These are phyloP conservation scores for Sutorius eximius DNA, from an alignment of 1,284 basidiomycete species.

Conservation along the genomic window DNA sequence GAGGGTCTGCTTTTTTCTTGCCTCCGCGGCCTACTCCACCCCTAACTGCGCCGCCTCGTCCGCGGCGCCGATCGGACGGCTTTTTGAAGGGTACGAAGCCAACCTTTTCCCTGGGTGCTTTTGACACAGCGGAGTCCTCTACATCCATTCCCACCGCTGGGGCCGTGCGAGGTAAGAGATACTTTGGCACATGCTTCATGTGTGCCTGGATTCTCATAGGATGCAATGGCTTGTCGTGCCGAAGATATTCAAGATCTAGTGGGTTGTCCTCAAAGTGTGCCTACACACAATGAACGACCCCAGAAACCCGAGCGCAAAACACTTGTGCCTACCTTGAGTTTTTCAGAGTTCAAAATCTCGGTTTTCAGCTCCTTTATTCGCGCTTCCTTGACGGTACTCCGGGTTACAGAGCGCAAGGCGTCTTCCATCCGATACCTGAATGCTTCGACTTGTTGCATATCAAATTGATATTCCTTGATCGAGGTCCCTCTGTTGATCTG, in stretches of 20 bases:
- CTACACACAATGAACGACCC: slow-evolving; percentile 42
- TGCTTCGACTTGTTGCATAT: slow-evolving; percentile 94
- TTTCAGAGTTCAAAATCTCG: slow-evolving; percentile 94
- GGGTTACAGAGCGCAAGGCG: slow-evolving; percentile 87
- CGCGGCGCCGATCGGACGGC: slow-evolving; percentile 45
- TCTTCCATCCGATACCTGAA: slow-evolving; percentile 99
- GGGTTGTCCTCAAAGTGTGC: slow-evolving; percentile 99
- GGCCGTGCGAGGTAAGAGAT: slow-evolving; percentile 84
- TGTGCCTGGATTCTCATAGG: slow-evolving; percentile 87
- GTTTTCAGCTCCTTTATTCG: slow-evolving; percentile 91
- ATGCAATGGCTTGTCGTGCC: slow-evolving; percentile 93
- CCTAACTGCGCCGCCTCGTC: slow-evolving; percentile 48
- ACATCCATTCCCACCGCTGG: slow-evolving; percentile 41
- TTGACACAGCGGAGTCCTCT: slow-evolving; percentile 18
- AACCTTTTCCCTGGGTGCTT: slow-evolving; percentile 31
- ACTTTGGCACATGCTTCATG: slow-evolving; percentile 95
- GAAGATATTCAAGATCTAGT: slow-evolving; percentile 87
- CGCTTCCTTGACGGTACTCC: slow-evolving; percentile 86
- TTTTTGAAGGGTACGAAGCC: slow-evolving; percentile 77
- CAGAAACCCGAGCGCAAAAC: not conserved
- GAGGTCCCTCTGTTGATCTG: slow-evolving; percentile 72
- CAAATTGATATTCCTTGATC: slow-evolving; percentile 91
- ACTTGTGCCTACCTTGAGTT: slow-evolving; percentile 76
- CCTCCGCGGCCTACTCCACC: slow-evolving; percentile 42
- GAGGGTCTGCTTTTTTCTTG: slow-evolving; percentile 68